phyloP scores from a whole-genome alignment of 169 alveolate species.

The Cyclospora cayetanensis region DNA sequence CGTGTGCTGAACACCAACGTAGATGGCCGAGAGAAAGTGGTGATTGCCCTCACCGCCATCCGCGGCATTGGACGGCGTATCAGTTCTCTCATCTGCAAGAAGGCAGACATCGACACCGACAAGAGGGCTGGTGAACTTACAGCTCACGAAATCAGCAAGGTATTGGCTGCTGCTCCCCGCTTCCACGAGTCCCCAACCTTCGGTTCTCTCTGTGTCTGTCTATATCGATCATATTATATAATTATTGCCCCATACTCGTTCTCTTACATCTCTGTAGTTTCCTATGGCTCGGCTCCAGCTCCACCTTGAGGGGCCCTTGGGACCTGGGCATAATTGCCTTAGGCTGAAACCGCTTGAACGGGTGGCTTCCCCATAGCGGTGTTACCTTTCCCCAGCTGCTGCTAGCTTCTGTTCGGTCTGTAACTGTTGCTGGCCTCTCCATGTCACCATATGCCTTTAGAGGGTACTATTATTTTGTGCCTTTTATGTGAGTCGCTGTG shows the following conservation, averaged over 20 bases:
- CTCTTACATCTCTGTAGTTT: conserved; percentile 74
- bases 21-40: conserved; percentile 98
- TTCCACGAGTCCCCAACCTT: not conserved
- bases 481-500: too few relatives aligned
- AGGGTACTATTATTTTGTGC: too few relatives aligned
- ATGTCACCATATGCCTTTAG: too few relatives aligned
- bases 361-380: too few relatives aligned
- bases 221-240: not conserved
- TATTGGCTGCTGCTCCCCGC: not conserved
- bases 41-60: conserved; percentile 95
- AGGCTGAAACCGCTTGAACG: too few relatives aligned
- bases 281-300: too few relatives aligned
- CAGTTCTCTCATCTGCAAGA: conserved; percentile 96
- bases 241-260: conserved; percentile 66
- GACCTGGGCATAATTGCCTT: too few relatives aligned
- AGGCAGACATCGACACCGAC: conserved; percentile 96
- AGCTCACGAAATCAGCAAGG: conserved; percentile 72
- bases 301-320: too few relatives aligned
- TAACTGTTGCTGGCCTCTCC: too few relatives aligned
- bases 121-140: conserved; percentile 88
- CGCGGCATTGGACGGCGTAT: conserved; percentile 98
- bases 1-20: conserved; percentile 99
- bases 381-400: too few relatives aligned
- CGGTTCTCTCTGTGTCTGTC: not conserved
- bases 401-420: too few relatives aligned